A percentile compares a stretch with the other conserved stretches of the same genome.
Conservation (phyloP, 257 asterid genomes). For the Nicotiana undulata region DNA sequence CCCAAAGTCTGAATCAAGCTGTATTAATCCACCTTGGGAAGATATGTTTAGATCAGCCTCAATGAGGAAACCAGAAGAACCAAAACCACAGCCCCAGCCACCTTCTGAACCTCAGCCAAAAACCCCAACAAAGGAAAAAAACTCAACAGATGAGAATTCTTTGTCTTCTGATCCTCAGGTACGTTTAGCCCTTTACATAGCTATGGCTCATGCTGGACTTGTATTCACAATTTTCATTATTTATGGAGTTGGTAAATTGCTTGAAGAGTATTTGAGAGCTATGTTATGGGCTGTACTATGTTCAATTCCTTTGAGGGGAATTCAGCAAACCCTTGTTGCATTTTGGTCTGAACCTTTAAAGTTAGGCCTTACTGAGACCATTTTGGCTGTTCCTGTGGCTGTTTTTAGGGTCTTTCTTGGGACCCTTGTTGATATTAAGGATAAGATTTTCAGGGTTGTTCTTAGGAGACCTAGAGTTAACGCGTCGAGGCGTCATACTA, state of each 20-base stretch:
- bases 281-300: conserved; percentile 91
- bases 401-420: conserved; percentile 67
- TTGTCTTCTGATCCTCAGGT: conserved; percentile 79
- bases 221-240: conserved; percentile 56
- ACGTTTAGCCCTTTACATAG: conserved; percentile 84
- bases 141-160: conserved; percentile 14
- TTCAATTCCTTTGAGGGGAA: conserved; percentile 87
- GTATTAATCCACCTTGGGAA: conserved; percentile 62
- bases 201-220: conserved; percentile 95
- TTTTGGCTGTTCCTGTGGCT: conserved; percentile 76
- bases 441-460: conserved; percentile 28
- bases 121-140: neutral
- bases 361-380: conserved; percentile 85
- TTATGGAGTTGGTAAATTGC: conserved; percentile 69
- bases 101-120: conserved; percentile 10
- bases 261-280: conserved; percentile 75
- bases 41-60: conserved; percentile 99
- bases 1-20: conserved; percentile 42
- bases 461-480: conserved; percentile 39
- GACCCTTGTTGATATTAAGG: conserved; percentile 70
- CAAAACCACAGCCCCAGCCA: conserved; percentile 25
- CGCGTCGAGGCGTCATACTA: conserved; percentile 36
- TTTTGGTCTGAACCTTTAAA: conserved; percentile 88
- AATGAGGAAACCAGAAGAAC: conserved; percentile 50
- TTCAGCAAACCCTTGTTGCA: conserved; percentile 72